These are phyloP conservation scores for Suillus clintonianus DNA, from an alignment of 768 basidiomycete species.

Conservation along the genomic window DNA sequence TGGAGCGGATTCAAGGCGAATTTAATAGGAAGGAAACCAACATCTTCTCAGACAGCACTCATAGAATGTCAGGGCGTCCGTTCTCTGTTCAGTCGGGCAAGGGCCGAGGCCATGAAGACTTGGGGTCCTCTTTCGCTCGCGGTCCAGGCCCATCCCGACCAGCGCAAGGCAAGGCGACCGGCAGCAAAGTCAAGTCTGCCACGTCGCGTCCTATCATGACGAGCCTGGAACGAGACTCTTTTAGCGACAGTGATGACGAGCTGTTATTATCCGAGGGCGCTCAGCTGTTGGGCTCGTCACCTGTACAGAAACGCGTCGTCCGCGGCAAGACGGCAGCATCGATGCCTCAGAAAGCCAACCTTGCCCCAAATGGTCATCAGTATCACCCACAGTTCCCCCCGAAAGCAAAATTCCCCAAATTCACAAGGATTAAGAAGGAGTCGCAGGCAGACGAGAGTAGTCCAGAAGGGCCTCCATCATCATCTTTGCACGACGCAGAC, in stretches of 20 bases:
- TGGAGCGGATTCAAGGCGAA: conserved; percentile 20
- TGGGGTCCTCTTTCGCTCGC: conserved; percentile 23
- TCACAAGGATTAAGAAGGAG: conserved; percentile 36
- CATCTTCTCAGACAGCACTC: conserved; percentile 14
- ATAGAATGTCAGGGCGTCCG: conserved; percentile 28
- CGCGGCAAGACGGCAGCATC: conserved; percentile 2
- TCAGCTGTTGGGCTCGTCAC: conserved; percentile 9
- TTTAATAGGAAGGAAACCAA: background rate
- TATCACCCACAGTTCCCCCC: conserved; percentile 28
- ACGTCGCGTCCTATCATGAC: background rate
- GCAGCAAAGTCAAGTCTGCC: conserved; percentile 13
- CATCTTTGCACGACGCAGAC: conserved; percentile 13
- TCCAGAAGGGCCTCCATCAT: conserved; percentile 18
- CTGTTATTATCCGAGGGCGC: conserved; percentile 28
- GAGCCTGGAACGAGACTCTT: background rate
- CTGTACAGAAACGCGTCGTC: conserved; percentile 11
- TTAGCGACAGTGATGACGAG: conserved; percentile 30
- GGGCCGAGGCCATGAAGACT: conserved; percentile 25
- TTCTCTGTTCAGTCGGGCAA: conserved; percentile 23
- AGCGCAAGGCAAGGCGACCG: conserved; percentile 3
- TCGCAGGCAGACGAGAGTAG: background rate
- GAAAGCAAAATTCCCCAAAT: conserved; percentile 27
- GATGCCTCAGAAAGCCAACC: conserved; percentile 7
- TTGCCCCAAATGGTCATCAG: conserved; percentile 13
- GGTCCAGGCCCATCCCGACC: background rate